Conservation (phyloP, 169 alveolate species). For the Plasmodium gonderi region DNA sequence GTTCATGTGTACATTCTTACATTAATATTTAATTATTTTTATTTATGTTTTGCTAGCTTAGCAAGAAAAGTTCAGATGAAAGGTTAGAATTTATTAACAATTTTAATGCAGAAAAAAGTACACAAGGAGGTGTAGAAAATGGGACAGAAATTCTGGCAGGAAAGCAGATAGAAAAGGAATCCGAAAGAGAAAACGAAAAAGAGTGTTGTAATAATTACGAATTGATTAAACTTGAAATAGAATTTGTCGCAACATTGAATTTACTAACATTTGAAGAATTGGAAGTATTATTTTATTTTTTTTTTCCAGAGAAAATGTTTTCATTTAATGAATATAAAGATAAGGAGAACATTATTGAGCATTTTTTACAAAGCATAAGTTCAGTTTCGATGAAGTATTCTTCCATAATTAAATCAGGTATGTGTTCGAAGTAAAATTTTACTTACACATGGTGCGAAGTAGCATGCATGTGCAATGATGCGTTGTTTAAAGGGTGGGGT, state of each 20-base stretch:
- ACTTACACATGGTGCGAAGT: background rate
- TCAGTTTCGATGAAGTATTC: constrained; percentile 48
- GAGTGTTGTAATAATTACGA: constrained; percentile 18
- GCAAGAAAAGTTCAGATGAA: constrained; percentile 29
- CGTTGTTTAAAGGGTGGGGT: background rate
- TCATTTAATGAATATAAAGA: constrained; percentile 29
- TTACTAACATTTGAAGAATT: constrained; percentile 61
- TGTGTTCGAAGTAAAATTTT: background rate
- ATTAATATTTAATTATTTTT: background rate
- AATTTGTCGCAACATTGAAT: constrained; percentile 57
- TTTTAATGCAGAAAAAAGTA: constrained; percentile 28
- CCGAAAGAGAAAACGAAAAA: constrained; percentile 5
- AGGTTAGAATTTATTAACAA: constrained; percentile 56
- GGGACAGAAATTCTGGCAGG: background rate
- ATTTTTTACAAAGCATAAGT: constrained; percentile 37
- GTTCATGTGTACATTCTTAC: background rate
- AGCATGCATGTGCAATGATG: background rate
- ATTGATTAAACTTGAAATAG: constrained; percentile 66
- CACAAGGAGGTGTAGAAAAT: background rate
- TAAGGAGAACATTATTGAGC: constrained; percentile 61
- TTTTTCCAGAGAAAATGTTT: constrained; percentile 47
- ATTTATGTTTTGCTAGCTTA: constrained; percentile 21
- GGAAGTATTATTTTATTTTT: constrained; percentile 6
- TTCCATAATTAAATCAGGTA: constrained; percentile 30
- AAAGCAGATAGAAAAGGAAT: constrained; percentile 10